Evolutionary conservation across 2,329 filamentous ascomycete species (phyloP).

Genomic region (Fusarium succisae): DNA sequence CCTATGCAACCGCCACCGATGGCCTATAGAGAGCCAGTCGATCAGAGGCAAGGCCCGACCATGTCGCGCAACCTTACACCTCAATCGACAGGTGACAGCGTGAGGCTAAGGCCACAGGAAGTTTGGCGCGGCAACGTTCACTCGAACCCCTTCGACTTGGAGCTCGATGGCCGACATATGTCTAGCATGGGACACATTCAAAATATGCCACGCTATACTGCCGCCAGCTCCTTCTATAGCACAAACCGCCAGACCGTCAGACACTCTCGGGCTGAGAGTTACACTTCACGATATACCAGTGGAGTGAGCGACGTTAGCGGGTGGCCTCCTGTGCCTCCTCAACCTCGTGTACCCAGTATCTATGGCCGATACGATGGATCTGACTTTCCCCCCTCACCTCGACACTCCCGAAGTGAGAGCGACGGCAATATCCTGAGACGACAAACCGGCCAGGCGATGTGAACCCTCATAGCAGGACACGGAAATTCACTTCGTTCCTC

Average conservation of each 20-base stretch:
- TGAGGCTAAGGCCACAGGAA: constrained; percentile 47
- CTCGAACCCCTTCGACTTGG: constrained; percentile 73
- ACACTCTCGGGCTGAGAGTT: constrained; percentile 52
- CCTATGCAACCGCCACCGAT: constrained; percentile 46
- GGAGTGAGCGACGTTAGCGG: constrained; percentile 53
- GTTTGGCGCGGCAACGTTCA: constrained; percentile 65
- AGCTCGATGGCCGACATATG: constrained; percentile 48
- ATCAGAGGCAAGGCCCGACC: constrained; percentile 60
- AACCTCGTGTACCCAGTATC: constrained; percentile 13
- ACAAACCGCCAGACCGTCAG: constrained; percentile 55
- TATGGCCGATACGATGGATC: constrained; percentile 25
- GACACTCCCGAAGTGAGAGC: constrained; percentile 31
- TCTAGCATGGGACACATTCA: constrained; percentile 31
- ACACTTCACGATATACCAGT: constrained; percentile 60
- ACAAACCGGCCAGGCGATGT: constrained; percentile 21
- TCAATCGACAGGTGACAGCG: constrained; percentile 43
- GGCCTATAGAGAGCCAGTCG: constrained; percentile 58
- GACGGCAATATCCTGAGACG: constrained; percentile 23
- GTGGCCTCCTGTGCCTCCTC: constrained; percentile 37
- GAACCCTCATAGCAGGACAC: background rate
- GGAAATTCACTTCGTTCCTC: constrained; percentile 25
- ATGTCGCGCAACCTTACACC: constrained; percentile 44
- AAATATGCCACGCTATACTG: constrained; percentile 31
- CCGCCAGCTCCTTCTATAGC: constrained; percentile 41
- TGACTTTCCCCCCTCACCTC: constrained; percentile 19